Evolutionary conservation across 148 eudicot species (phyloP).

Genomic region (Fagopyrum homotropicum): DNA sequence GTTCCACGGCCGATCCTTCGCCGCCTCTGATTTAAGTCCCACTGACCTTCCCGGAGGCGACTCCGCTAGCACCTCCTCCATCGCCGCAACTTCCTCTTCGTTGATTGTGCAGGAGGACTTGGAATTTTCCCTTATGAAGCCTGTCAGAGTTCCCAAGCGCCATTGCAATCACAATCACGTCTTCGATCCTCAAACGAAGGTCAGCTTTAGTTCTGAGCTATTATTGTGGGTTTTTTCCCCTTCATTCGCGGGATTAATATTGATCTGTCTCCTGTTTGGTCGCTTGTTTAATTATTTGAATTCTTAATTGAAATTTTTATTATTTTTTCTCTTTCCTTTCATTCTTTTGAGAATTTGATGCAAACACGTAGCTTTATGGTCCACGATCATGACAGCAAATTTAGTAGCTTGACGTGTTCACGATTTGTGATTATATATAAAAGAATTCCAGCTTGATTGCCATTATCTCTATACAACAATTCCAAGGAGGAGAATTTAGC

Average conservation of each 20-base stretch:
- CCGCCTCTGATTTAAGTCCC: slow-evolving; percentile 8
- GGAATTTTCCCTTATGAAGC: neutral
- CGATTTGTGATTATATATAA: slow-evolving; percentile 1
- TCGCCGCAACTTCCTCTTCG: neutral
- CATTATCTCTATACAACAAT: slow-evolving; percentile 8
- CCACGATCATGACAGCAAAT: slow-evolving; percentile 7
- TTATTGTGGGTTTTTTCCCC: slow-evolving; percentile 19
- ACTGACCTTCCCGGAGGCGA: neutral
- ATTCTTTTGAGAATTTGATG: slow-evolving; percentile 2
- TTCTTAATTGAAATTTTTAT: neutral
- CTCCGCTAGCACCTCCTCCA: neutral
- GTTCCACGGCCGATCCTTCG: slow-evolving; percentile 4
- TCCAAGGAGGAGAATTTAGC: slow-evolving; percentile 4
- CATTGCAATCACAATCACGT: neutral
- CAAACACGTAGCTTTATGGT: slow-evolving; percentile 3
- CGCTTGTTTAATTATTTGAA: neutral
- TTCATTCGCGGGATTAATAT: slow-evolving; percentile 19
- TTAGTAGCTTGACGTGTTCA: slow-evolving; percentile 12
- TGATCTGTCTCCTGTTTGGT: neutral
- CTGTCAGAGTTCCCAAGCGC: slow-evolving; percentile 15
- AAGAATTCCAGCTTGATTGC: slow-evolving; percentile 1
- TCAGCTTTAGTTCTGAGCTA: slow-evolving; percentile 8
- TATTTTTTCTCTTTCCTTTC: slow-evolving; percentile 18
- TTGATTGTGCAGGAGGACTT: slow-evolving; percentile 11
- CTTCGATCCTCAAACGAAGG: slow-evolving; percentile 15